Evolutionary conservation across 345 rosid species (phyloP).

Genomic region (Citrus medica): DNA sequence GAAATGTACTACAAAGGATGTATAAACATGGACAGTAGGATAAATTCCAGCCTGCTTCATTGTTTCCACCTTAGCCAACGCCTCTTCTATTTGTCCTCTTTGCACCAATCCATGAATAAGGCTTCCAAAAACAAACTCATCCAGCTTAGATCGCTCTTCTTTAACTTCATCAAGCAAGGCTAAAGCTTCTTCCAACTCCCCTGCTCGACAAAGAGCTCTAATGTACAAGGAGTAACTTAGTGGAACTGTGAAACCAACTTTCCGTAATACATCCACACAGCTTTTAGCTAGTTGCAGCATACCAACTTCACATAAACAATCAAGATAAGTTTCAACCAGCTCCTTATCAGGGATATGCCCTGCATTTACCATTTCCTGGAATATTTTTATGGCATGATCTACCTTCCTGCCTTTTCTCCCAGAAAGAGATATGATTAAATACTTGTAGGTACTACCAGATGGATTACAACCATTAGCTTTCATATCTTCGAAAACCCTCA

Average conservation of each 20-base stretch:
- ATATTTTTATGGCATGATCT: constrained; percentile 53
- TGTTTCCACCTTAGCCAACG: constrained; percentile 55
- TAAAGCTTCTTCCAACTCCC: constrained; percentile 64
- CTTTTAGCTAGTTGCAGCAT: constrained; percentile 48
- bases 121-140: constrained; percentile 58
- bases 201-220: constrained; percentile 72
- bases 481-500: constrained; percentile 68
- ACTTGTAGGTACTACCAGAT: constrained; percentile 59
- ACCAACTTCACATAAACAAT: constrained; percentile 62
- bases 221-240: constrained; percentile 55
- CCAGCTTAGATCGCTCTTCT: constrained; percentile 40
- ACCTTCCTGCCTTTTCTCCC: constrained; percentile 67
- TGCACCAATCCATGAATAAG: constrained; percentile 57
- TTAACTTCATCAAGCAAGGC: constrained; percentile 33
- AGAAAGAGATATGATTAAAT: constrained; percentile 63
- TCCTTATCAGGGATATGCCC: constrained; percentile 62
- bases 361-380: constrained; percentile 60
- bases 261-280: constrained; percentile 41
- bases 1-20: constrained; percentile 64
- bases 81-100: constrained; percentile 51
- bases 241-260: constrained; percentile 52
- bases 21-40: constrained; percentile 67
- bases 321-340: constrained; percentile 51
- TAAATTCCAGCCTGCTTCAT: constrained; percentile 56
- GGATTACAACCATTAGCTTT: constrained; percentile 46